Evolutionary conservation across 2,329 filamentous ascomycete species (phyloP).

Genomic region (Aspergillus sp.): DNA sequence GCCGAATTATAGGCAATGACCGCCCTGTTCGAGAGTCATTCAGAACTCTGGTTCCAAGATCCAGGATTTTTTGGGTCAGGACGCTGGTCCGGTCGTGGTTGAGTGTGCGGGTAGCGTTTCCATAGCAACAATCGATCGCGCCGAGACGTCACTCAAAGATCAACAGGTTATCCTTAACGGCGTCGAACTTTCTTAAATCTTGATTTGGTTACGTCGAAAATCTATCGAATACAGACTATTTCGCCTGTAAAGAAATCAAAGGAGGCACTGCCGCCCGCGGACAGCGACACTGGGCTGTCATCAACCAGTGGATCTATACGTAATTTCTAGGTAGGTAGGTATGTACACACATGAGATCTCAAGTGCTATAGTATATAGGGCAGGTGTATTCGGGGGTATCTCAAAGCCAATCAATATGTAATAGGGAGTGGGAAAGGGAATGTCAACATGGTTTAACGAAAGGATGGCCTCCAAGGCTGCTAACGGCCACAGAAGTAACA

Average conservation of each 20-base stretch:
- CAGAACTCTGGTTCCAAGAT: background rate
- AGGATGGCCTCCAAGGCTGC: background rate
- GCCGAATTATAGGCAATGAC: background rate
- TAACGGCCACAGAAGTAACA: background rate
- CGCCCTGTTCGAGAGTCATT: background rate
- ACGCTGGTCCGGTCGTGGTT: background rate
- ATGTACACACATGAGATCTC: slow-evolving; percentile 31
- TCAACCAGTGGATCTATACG: slow-evolving; percentile 25
- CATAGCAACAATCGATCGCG: slow-evolving; percentile 22
- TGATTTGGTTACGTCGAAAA: background rate
- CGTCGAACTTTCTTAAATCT: background rate
- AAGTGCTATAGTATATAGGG: slow-evolving; percentile 26
- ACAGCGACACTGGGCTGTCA: slow-evolving; percentile 5
- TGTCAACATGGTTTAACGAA: background rate
- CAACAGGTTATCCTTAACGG: no score
- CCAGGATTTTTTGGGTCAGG: background rate
- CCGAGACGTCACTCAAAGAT: no score
- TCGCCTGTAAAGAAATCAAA: background rate
- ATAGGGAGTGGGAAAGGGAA: background rate
- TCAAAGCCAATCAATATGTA: slow-evolving; percentile 31
- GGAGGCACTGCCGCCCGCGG: slow-evolving; percentile 15
- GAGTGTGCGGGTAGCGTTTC: slow-evolving; percentile 17
- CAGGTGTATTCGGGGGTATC: slow-evolving; percentile 40
- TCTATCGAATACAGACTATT: background rate
- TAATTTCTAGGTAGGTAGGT: slow-evolving; percentile 15